These are phyloP conservation scores for Pseudocohnilembus persalinus DNA, from an alignment of 169 alveolate genomes.

Conservation along the genomic window DNA sequence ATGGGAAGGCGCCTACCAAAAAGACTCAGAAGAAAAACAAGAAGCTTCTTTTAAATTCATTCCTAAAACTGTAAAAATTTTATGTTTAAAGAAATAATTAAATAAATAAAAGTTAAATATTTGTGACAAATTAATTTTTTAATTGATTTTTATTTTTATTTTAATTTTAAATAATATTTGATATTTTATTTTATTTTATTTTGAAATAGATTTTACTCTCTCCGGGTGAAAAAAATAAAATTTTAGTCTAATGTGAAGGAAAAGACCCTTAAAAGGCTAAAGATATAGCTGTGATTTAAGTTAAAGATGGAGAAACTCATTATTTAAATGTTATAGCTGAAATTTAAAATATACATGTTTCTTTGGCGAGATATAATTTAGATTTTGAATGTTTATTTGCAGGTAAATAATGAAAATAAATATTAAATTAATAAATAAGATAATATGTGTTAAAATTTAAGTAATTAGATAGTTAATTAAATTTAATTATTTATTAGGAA, in stretches of 20 bases:
- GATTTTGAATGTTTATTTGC: neutral
- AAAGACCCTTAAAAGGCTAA: neutral
- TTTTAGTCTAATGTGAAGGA: neutral
- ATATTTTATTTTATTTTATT: too few species aligned
- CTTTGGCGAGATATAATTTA: constrained; percentile 4
- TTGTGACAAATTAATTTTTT: too few species aligned
- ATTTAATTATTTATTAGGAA: constrained; percentile 53
- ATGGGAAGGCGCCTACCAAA: neutral
- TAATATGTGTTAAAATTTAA: too few species aligned
- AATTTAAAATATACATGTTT: constrained; percentile 14
- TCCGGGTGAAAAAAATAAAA: neutral
- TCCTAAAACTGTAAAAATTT: neutral
- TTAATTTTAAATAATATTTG: too few species aligned
- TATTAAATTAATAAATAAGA: too few species aligned
- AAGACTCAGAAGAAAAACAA: constrained; percentile 27
- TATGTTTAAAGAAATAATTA: too few species aligned
- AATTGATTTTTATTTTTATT: too few species aligned
- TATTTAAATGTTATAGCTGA: constrained; percentile 2
- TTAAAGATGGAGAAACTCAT: constrained; percentile 6
- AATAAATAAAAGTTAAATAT: neutral
- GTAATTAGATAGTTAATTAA: too few species aligned
- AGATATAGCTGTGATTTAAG: neutral
- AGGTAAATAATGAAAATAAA: too few species aligned
- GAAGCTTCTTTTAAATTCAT: constrained; percentile 27
- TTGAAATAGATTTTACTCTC: neutral